These are phyloP conservation scores for Colletotrichum nymphaeae DNA, from an alignment of 2,329 filamentous ascomycete genomes.

Conservation along the genomic window DNA sequence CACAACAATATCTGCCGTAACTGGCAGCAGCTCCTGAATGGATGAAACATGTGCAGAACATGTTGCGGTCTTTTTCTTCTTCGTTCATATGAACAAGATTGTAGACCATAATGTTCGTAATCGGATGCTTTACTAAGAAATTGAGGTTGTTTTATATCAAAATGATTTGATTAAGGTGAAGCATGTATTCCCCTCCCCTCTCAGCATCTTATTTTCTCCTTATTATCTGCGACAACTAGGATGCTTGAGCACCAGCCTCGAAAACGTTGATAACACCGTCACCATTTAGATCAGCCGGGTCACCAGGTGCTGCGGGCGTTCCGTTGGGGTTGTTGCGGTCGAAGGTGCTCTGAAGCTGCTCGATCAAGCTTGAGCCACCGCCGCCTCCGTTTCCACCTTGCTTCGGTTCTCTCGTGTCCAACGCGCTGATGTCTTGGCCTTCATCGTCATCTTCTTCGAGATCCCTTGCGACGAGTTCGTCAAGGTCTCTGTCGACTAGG, in stretches of 20 bases:
- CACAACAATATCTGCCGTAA: no score
- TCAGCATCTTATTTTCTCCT: background rate
- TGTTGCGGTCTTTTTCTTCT: no score
- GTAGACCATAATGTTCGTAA: no score
- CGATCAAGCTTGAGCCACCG: background rate
- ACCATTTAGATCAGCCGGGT: background rate
- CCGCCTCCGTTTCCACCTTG: background rate
- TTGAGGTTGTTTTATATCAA: no score
- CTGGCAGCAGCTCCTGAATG: no score
- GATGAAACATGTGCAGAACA: no score
- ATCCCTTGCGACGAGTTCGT: background rate
- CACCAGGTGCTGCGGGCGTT: background rate
- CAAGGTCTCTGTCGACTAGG: background rate
- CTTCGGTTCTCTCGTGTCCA: background rate
- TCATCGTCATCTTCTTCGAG: background rate
- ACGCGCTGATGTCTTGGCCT: background rate
- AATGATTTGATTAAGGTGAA: no score
- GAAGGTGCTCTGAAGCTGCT: constrained; percentile 21
- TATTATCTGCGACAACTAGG: background rate
- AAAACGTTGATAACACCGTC: constrained; percentile 35
- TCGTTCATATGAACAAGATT: no score
- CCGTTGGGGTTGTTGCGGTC: constrained; percentile 23
- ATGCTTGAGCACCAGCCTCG: constrained; percentile 35
- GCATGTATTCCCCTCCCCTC: no score
- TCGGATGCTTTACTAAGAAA: no score